Conservation (phyloP, 139 green algal species). For the Chlamydomonas incerta region DNA sequence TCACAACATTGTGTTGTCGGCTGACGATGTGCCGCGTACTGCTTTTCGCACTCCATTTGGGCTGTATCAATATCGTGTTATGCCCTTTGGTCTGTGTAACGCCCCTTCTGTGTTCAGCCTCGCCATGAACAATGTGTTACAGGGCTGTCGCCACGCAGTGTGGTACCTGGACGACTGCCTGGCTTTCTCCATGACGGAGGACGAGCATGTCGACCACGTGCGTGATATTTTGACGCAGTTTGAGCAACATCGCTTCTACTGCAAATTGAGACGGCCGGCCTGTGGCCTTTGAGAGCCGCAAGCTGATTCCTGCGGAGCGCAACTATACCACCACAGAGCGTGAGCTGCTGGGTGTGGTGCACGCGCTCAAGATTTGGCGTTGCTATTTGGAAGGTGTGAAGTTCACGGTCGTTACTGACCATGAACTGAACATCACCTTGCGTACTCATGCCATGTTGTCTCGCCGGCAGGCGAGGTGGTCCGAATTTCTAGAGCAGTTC, state of each 20-base stretch:
- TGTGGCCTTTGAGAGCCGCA: slow-evolving; percentile 36
- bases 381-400: slow-evolving; percentile 37
- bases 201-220: slow-evolving; percentile 46
- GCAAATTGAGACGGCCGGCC: slow-evolving; percentile 35
- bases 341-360: too few species aligned
- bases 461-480: slow-evolving; percentile 4
- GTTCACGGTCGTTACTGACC: slow-evolving; percentile 44
- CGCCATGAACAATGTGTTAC: slow-evolving; percentile 55
- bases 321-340: too few species aligned
- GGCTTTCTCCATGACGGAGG: slow-evolving; percentile 53
- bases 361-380: slow-evolving; percentile 42
- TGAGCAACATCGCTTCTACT: slow-evolving; percentile 37
- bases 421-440: neutral
- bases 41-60: slow-evolving; percentile 58
- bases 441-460: neutral
- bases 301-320: slow-evolving; percentile 21
- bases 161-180: slow-evolving; percentile 78
- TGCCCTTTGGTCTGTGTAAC: slow-evolving; percentile 67
- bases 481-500: neutral
- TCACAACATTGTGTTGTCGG: slow-evolving; percentile 42
- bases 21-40: slow-evolving; percentile 47
- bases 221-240: too few species aligned
- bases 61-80: slow-evolving; percentile 57
- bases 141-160: slow-evolving; percentile 51
- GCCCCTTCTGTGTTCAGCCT: slow-evolving; percentile 60